phyloP scores from a whole-genome alignment of 176 grass and related monocot genomes.

The Musa beccarii region DNA sequence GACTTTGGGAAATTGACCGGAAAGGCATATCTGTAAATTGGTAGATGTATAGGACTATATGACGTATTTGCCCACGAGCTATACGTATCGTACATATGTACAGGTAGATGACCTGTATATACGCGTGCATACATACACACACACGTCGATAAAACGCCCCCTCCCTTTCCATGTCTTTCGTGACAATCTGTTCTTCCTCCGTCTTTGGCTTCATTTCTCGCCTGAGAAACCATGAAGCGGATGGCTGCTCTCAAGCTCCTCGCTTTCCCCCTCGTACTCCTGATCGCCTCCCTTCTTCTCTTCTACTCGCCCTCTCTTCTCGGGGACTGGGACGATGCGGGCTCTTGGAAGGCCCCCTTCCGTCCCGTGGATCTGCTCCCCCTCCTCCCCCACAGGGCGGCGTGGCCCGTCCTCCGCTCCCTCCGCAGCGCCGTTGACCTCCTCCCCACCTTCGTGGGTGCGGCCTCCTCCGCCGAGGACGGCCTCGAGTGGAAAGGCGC shows the following conservation, averaged over 20 bases:
- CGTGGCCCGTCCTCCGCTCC: constrained; percentile 45
- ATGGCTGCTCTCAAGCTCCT: constrained; percentile 21
- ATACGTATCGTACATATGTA: too few relatives aligned
- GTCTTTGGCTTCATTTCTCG: background rate
- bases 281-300: constrained; percentile 8
- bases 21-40: too few relatives aligned
- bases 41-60: too few relatives aligned
- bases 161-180: too few relatives aligned
- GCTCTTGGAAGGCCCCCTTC: constrained; percentile 34
- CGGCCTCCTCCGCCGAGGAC: constrained; percentile 25
- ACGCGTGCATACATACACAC: too few relatives aligned
- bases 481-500: constrained; percentile 74
- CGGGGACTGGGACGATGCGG: background rate
- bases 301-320: constrained; percentile 19
- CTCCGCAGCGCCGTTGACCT: constrained; percentile 56
- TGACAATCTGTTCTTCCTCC: too few relatives aligned
- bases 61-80: too few relatives aligned
- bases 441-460: constrained; percentile 72
- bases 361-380: constrained; percentile 59
- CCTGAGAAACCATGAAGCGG: constrained; percentile 28
- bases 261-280: constrained; percentile 9
- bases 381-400: constrained; percentile 45
- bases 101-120: too few relatives aligned
- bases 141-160: too few relatives aligned
- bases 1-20: too few relatives aligned